A percentile compares a stretch with the other conserved stretches of the same genome.
phyloP scores from a whole-genome alignment of 768 basidiomycete genomes.

The Paxillus ammoniavirescens region DNA sequence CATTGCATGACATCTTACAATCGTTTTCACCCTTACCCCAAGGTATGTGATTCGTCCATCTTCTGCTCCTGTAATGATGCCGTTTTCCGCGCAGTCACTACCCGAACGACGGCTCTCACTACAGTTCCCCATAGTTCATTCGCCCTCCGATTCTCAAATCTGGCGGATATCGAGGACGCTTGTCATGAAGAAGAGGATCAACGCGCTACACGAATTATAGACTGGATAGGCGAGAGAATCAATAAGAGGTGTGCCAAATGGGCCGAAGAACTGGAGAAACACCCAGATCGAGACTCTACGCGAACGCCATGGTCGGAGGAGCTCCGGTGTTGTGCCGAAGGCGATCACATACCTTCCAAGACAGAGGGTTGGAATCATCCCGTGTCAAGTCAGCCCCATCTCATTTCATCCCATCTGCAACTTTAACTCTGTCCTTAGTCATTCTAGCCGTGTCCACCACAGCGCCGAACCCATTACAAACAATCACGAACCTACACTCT shows the following conservation, averaged over 20 bases:
- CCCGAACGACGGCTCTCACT: slow-evolving; percentile 69
- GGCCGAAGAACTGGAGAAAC: slow-evolving; percentile 63
- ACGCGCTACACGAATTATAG: slow-evolving; percentile 76
- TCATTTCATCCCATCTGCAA: slow-evolving; percentile 8
- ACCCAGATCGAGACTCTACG: slow-evolving; percentile 37
- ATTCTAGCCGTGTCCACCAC: slow-evolving; percentile 80
- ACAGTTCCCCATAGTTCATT: slow-evolving; percentile 74
- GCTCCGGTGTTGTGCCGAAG: slow-evolving; percentile 70
- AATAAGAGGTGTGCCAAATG: slow-evolving; percentile 60
- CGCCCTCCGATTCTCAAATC: slow-evolving; percentile 74
- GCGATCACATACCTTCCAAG: slow-evolving; percentile 69
- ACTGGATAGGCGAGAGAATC: slow-evolving; percentile 82
- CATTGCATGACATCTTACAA: slow-evolving; percentile 72
- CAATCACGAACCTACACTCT: slow-evolving; percentile 72
- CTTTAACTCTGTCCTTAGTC: slow-evolving; percentile 43
- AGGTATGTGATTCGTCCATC: slow-evolving; percentile 44
- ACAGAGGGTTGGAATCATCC: slow-evolving; percentile 88
- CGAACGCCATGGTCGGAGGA: slow-evolving; percentile 90
- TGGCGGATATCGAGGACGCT: slow-evolving; percentile 67
- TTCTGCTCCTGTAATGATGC: slow-evolving; percentile 3
- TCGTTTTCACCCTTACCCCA: slow-evolving; percentile 83
- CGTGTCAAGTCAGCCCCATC: slow-evolving; percentile 57
- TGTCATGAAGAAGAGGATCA: slow-evolving; percentile 78
- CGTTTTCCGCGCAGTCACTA: slow-evolving; percentile 55
- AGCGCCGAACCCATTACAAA: slow-evolving; percentile 79